Evolutionary conservation across 345 rosid species (phyloP), one percentile per base, ranked within the genome.

Genomic region (Corymbia maculata): DNA sequence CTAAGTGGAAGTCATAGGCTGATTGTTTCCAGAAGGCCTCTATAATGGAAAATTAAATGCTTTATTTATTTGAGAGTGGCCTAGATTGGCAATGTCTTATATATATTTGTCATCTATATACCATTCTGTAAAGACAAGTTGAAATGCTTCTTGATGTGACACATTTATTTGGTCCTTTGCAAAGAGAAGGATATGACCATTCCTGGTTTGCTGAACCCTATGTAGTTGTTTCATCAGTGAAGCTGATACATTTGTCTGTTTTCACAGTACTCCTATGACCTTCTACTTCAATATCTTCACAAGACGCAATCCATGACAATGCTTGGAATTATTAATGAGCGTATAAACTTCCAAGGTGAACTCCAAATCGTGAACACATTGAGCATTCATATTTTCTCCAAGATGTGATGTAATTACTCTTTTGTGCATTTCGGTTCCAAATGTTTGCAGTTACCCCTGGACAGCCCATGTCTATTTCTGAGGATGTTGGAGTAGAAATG

Each of bases 291-390:
- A 91, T 94, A 95, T 91, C 94, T 98, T 52, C 99, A 95, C 89
- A 97, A 94, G 89, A 91, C 94, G 64, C 94, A 96, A 79, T 98
- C 96, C 55, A 94, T 95, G 86, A 93, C 93, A 50, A 94, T 98
- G 95, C 99, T 95, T 85, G 98, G 99, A 89, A 94, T 97, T 89
- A 91, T 97, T 66, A 97, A 97, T 64, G 99, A 96, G 89, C 98
- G 91, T 87, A 95, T 98, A 89, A 96, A 96, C 91, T 96, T 98
- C 89, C 97, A 94, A 93, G 99, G 99, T 96, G 91, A 85, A 21
- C 49, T 75, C 49, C 49, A 75, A 42, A 75, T 49, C 10, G 14
- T 42, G 26, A 75, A 75, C 49, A 42, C 28, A 75, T 19, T 19
- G 85, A 47, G 57, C 36, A 17, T 50, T 50, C 44, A 6, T 42